Percentiles rank a stretch among this genome's conserved stretches.
Conservation (phyloP, 148 eudicot genomes). For the Rhododendron vialii region DNA sequence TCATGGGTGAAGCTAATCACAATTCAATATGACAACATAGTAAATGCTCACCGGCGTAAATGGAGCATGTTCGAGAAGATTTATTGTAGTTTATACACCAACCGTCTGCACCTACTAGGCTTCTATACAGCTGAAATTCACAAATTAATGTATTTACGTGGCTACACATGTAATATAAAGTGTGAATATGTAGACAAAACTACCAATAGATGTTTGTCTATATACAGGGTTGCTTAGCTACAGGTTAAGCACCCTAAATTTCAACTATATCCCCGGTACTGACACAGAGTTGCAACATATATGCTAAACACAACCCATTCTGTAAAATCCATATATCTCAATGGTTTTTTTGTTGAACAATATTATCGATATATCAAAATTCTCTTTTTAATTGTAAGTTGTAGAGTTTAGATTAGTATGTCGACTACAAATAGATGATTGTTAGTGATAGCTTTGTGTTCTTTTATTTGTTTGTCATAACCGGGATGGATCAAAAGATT, state of each 20-base stretch:
- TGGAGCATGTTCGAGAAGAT: conserved; percentile 66
- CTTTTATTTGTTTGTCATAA: not conserved
- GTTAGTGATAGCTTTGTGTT: not conserved
- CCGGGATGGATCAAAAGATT: not conserved
- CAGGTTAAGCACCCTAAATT: not conserved
- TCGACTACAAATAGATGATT: not conserved
- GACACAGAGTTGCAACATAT: not conserved
- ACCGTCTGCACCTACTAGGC: conserved; percentile 82
- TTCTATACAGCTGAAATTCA: conserved; percentile 52
- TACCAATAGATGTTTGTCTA: not conserved
- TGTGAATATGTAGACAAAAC: not conserved
- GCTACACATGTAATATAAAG: not conserved
- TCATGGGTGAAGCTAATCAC: not conserved
- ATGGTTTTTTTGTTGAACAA: not conserved
- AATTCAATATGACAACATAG: not conserved
- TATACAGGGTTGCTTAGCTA: not conserved
- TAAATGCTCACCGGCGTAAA: conserved; percentile 57
- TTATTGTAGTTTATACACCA: conserved; percentile 89
- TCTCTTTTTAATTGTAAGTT: not conserved
- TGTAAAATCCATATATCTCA: not conserved
- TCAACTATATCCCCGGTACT: not conserved
- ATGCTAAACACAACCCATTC: not conserved
- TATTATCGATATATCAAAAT: not conserved
- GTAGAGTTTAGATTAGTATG: not conserved
- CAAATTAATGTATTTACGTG: not conserved